Percentiles rank a stretch among this genome's conserved stretches.
Evolutionary conservation across 2,329 filamentous ascomycete species (phyloP).

Genomic region (Colletotrichum viniferum): DNA sequence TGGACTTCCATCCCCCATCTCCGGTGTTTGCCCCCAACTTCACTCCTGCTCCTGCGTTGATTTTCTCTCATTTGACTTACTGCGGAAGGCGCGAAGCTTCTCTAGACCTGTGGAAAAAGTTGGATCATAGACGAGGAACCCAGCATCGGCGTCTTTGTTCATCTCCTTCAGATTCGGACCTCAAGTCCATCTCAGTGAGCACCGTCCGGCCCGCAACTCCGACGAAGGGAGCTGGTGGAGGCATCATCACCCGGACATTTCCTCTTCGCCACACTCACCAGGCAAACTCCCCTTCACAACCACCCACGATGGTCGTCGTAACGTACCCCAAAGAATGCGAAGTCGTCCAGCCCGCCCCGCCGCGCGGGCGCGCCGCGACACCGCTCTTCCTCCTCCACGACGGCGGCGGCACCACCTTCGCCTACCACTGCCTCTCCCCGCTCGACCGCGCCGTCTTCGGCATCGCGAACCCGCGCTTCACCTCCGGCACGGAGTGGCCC

Average conservation of each 20-base stretch:
- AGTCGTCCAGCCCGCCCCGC: constrained; percentile 13
- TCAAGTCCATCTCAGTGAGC: not conserved
- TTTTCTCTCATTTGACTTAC: not conserved
- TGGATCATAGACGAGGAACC: not conserved
- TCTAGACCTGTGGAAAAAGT: not conserved
- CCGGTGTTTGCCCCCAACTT: not conserved
- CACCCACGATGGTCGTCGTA: not conserved
- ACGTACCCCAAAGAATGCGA: constrained; percentile 11
- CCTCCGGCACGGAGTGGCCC: constrained; percentile 48
- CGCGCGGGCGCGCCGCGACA: constrained; percentile 25
- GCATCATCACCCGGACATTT: not conserved
- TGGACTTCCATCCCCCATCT: not conserved
- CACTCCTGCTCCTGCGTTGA: not conserved
- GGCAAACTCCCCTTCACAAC: not conserved
- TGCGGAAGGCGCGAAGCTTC: not conserved
- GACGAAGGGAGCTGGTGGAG: not conserved
- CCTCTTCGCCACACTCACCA: not conserved
- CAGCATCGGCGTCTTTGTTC: not conserved
- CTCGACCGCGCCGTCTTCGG: constrained; percentile 56
- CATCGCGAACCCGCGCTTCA: constrained; percentile 59
- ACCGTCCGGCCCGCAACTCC: not conserved
- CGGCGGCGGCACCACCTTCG: constrained; percentile 64
- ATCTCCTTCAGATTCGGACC: not conserved
- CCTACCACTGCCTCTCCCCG: constrained; percentile 57
- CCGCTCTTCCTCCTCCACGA: constrained; percentile 65